Evolutionary conservation across 2,329 filamentous ascomycete species (phyloP).

Genomic region (Alternaria angustiovoidea): DNA sequence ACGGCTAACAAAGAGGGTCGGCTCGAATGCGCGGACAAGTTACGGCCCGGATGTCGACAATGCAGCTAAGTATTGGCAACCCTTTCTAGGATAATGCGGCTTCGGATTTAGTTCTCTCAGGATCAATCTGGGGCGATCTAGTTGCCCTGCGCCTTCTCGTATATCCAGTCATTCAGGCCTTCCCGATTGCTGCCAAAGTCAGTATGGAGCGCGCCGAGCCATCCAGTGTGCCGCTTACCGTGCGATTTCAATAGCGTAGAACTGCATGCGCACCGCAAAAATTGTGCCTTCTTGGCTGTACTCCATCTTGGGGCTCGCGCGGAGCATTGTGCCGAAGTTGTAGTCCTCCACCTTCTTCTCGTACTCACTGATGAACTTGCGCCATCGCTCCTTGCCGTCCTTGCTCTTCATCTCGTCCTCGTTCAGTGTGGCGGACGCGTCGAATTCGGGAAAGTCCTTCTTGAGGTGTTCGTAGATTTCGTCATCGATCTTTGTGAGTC

Average conservation of each 20-base stretch:
- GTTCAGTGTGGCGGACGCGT: conserved; percentile 79
- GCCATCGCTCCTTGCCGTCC: conserved; percentile 90
- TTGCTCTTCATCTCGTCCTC: conserved; percentile 99
- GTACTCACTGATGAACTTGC: conserved; percentile 91
- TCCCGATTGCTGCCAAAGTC: conserved; percentile 71
- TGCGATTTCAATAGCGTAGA: conserved; percentile 79
- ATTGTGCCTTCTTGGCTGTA: conserved; percentile 91
- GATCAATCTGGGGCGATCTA: conserved; percentile 15
- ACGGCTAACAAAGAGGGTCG: conserved; percentile 9
- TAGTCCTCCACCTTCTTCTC: conserved; percentile 96
- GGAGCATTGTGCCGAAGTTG: conserved; percentile 96
- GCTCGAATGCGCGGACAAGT: conserved; percentile 10
- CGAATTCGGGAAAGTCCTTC: conserved; percentile 89
- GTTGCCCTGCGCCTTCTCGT: conserved; percentile 74
- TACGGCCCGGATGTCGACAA: conserved; percentile 8
- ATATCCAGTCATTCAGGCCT: conserved; percentile 96
- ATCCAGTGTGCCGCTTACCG: conserved; percentile 59
- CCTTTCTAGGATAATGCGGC: neutral
- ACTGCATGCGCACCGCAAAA: conserved; percentile 85
- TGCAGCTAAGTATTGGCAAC: conserved; percentile 5
- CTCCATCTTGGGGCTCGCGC: conserved; percentile 78
- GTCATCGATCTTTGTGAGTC: conserved; percentile 92
- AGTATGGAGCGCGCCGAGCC: conserved; percentile 15
- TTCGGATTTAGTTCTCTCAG: neutral
- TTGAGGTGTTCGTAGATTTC: conserved; percentile 92